Percentiles rank a stretch among this genome's conserved stretches.
phyloP scores from a whole-genome alignment of 2,329 filamentous ascomycete species.

The Diplodia seriata region DNA sequence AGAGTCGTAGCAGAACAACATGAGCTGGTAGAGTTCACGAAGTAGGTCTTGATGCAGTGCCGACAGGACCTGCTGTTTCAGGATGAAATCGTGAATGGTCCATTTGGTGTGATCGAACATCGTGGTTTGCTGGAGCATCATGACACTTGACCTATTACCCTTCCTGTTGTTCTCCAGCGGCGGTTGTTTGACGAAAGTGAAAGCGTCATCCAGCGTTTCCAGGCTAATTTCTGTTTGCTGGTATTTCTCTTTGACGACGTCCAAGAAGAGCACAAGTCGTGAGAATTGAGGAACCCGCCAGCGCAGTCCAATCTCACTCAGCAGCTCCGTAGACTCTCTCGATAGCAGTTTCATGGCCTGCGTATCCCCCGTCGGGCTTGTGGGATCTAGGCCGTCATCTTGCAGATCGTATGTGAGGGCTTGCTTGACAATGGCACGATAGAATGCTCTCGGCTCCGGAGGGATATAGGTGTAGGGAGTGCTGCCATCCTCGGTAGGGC shows the following conservation, averaged over 20 bases:
- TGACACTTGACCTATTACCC: slow-evolving; percentile 59
- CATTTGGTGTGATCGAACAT: slow-evolving; percentile 59
- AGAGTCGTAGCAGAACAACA: slow-evolving; percentile 87
- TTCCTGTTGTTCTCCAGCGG: slow-evolving; percentile 68
- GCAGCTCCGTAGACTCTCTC: slow-evolving; percentile 78
- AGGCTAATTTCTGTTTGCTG: slow-evolving; percentile 80
- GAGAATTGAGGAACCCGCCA: slow-evolving; percentile 90
- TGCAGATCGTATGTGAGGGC: slow-evolving; percentile 70
- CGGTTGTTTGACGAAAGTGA: slow-evolving; percentile 80
- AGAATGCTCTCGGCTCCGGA: slow-evolving; percentile 79
- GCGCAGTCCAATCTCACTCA: slow-evolving; percentile 83
- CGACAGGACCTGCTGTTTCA: slow-evolving; percentile 77
- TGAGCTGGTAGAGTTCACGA: slow-evolving; percentile 84
- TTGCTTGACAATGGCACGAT: slow-evolving; percentile 80
- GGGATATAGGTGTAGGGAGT: slow-evolving; percentile 88
- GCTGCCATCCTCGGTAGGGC: slow-evolving; percentile 56
- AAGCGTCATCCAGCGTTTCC: slow-evolving; percentile 81
- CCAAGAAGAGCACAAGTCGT: slow-evolving; percentile 79
- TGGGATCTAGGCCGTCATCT: slow-evolving; percentile 60
- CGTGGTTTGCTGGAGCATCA: slow-evolving; percentile 43
- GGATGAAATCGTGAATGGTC: slow-evolving; percentile 57
- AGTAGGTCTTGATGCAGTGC: slow-evolving; percentile 81
- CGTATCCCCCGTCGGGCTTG: slow-evolving; percentile 56
- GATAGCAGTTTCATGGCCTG: slow-evolving; percentile 66
- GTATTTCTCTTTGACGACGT: slow-evolving; percentile 85